Base-by-base conservation (phyloP, 2,329 filamentous ascomycete genomes). In the Paraconiothyrium brasiliense region DNA sequence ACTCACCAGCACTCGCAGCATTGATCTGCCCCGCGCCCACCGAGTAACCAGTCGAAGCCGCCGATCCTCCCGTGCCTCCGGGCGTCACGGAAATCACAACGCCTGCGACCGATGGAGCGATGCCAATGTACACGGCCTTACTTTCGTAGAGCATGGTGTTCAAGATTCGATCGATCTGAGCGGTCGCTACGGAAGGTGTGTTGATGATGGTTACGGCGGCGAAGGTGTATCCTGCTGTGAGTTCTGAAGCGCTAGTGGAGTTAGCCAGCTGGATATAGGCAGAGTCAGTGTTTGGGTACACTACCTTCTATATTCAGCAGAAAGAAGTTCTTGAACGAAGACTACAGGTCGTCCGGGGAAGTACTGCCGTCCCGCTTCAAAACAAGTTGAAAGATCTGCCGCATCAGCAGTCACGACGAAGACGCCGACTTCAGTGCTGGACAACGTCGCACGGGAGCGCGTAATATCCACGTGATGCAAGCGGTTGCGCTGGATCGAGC, bases 51-150 rank as follows among this genome's bases (percentile, higher is more conserved):
- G 52, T 32, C 41, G 41, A 37, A 49, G 35, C 41, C n/a, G 50
- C 30, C 10, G 55, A 37, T 5, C 32, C 57, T 2, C 48, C n/a
- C 7, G 13, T 13, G 16, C 11, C 4, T 22, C 14, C 32, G 5
- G 9, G 13, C 43, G 41, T 20, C 24, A 55, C 11, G 32, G 49
- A 11, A 22, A 62, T 55, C 11, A 55, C 30, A 13, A 37, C 13
- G 10, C 60, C 60, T 9, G 55, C 60, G 8, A 63, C 54, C 8
- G 57, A 58, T 13, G 63, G 32, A 24, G 65, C 46, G 3, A 67
- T 9, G 0, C 60, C 63, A 51, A 67, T 65, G 50, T 62, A 65
- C 16, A 65, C 63, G 1, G 63, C 51, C 30, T 63, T 61, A 13
- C 54, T 50, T 24, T 63, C 52, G 37, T 60, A 62, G 16, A 63